Base-by-base conservation (phyloP, 805 yeast genomes). In the Schwanniomyces occidentalis region DNA sequence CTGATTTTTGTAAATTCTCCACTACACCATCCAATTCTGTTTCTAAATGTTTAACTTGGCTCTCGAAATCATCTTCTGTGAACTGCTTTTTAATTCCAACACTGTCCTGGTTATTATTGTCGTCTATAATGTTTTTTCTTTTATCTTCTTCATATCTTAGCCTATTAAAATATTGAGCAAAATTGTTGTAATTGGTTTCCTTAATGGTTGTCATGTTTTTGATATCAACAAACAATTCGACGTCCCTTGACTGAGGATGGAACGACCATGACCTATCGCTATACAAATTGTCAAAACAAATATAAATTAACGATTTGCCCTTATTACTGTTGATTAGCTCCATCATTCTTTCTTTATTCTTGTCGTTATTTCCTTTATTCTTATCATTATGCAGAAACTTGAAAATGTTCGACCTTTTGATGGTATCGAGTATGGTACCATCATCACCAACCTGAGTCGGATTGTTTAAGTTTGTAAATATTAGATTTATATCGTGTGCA, bases 191-290 rank as follows among this genome's bases (percentile, higher is more conserved):
- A 46, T 68, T 58, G 2, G 70, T 62, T 24, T 56, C 44, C 36
- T 55, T 51, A 40, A 66, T 47, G 5, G 62, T 42, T n/a, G 55
- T 51, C 44, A 58, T 54, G 38, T 61, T 61, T 40, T 65, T 57
- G 30, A 68, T 56, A 31, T 60, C 58, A 13, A 68, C 69, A 10
- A 35, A 44, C 23, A 68, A 30, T 36, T 60, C 60, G 9, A 68
- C 49, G 24, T 68, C 71, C 22, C 56, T 49, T 4, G 48, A 18
- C 16, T 40, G 40, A 5, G 70, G 66, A 12, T 49, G 47, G 42
- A 64, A 68, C 13, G 70, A 60, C 72, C 72, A 68, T 6, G 70
- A 63, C 40, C 61, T 59, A 44, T 68, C 74, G 27, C 44, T 48
- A 48, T 59, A 68, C 19, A 66, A 33, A 42, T 68, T 68, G 46